Base-by-base conservation (phyloP, 805 yeast species). In the Lipomyces oligophaga region DNA sequence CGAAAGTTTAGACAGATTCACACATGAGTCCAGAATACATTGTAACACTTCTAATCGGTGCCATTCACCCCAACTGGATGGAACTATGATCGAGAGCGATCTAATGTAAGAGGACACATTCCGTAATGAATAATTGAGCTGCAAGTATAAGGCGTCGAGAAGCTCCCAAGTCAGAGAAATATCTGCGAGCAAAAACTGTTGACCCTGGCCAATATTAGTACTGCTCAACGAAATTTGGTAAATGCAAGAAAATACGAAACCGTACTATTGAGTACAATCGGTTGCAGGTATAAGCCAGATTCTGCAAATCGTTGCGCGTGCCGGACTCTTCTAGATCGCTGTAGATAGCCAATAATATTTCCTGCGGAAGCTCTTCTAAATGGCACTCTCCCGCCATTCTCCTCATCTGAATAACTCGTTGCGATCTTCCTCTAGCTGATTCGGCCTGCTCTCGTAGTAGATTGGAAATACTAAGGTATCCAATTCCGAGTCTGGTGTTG, bases 1-100 rank as follows among this genome's bases (percentile, higher is more conserved):
- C 19, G 31, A 15, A 10, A 52, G 45, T 6, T 34, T 30, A 3
- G 26, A 16, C 6, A 52, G 16, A 30, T 45, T 43, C 11, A 30
- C 8, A 32, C 56, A 52, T 11, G 20, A 16, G 31, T 28, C 41
- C 7, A 52, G 34, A 2, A 52, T 41, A 8, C 38, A 34, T 16
- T 44, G 46, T 3, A 52, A 37, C 8, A 42, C 16, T 3, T 45
- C 45, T n/a, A 54, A 32, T 5, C 56, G 45, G 20, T 49, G 56
- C 56, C 56, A 52, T 38, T 52, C 56, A n/a, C 56, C 56, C 55
- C 56, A 49, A 37, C 52, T 46, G 13, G 55, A 52, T 2, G 54
- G 51, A 22, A 49, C 35, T 3, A 20, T 30, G 26, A 52, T 52
- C 11, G 32, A n/a, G 32, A 52, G 36, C 10, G 40, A 37, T 13